phyloP scores from a whole-genome alignment of 2,329 filamentous ascomycete genomes.

The Aspergillus sp. region DNA sequence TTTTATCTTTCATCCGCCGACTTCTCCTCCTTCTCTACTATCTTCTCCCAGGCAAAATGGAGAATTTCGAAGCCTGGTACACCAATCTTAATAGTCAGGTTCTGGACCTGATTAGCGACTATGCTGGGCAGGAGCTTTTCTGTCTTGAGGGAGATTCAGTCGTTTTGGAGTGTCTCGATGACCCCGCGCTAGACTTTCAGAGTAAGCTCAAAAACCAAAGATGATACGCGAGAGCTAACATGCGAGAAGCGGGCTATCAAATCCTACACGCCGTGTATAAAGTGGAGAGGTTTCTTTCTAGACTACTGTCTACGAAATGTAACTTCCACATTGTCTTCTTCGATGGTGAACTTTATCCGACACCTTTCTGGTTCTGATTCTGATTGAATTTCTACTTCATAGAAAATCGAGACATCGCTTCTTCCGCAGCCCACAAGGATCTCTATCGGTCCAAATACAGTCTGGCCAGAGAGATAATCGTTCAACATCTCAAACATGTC shows the following conservation, averaged over 20 bases:
- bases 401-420: conserved; percentile 9
- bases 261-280: conserved; percentile 5
- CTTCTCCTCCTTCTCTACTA: background rate
- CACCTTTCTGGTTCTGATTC: too few species aligned
- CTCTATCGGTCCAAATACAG: conserved; percentile 48
- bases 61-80: conserved; percentile 2
- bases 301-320: conserved; percentile 5
- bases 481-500: conserved; percentile 56
- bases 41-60: background rate
- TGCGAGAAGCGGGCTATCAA: conserved; percentile 3
- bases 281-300: conserved; percentile 5
- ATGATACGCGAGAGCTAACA: background rate
- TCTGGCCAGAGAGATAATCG: conserved; percentile 57
- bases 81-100: conserved; percentile 3
- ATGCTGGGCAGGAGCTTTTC: conserved; percentile 7
- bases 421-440: conserved; percentile 15
- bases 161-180: conserved; percentile 7
- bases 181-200: conserved; percentile 5
- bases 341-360: background rate
- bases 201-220: background rate
- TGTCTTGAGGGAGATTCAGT: conserved; percentile 10
- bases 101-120: conserved; percentile 9
- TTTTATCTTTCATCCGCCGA: background rate
- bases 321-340: conserved; percentile 9
- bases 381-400: too few species aligned